Evolutionary conservation across 495 filamentous ascomycete species (phyloP).

Genomic region (Hyaloscypha hepaticicola): DNA sequence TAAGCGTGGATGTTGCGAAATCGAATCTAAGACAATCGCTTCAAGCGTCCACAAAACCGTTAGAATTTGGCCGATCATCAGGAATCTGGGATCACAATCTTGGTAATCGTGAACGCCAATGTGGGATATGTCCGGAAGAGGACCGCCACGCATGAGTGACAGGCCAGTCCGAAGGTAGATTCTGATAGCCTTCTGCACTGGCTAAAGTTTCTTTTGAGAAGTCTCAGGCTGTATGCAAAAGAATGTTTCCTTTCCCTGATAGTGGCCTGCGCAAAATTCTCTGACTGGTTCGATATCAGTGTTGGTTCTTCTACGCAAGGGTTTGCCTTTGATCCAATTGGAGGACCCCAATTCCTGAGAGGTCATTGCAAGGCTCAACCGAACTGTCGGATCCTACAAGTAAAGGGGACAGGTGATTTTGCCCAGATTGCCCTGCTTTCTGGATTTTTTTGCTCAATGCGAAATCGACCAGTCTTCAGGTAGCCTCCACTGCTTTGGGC

Average conservation of each 20-base stretch:
- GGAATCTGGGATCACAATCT: background rate
- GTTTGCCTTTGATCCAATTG: background rate
- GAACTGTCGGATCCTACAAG: background rate
- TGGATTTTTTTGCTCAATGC: background rate
- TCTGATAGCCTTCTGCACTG: background rate
- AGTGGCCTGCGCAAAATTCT: background rate
- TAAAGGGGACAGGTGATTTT: too few species aligned
- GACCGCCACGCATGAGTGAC: conserved; percentile 1
- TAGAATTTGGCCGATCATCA: background rate
- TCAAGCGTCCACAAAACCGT: background rate
- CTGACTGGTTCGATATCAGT: background rate
- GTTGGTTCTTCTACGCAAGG: background rate
- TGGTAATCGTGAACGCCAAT: background rate
- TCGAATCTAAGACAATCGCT: background rate
- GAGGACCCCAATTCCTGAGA: background rate
- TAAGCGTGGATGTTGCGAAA: background rate
- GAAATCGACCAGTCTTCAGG: background rate
- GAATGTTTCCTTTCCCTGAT: background rate
- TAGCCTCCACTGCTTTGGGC: background rate
- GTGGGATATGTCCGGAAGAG: conserved; percentile 3
- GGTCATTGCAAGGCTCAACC: background rate
- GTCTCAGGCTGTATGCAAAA: background rate
- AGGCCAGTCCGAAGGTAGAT: background rate
- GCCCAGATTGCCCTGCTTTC: too few species aligned
- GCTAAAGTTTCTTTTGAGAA: background rate